Base-by-base conservation (phyloP, 1,284 basidiomycete genomes). In the Cutaneotrichosporon cyanovorans region DNA sequence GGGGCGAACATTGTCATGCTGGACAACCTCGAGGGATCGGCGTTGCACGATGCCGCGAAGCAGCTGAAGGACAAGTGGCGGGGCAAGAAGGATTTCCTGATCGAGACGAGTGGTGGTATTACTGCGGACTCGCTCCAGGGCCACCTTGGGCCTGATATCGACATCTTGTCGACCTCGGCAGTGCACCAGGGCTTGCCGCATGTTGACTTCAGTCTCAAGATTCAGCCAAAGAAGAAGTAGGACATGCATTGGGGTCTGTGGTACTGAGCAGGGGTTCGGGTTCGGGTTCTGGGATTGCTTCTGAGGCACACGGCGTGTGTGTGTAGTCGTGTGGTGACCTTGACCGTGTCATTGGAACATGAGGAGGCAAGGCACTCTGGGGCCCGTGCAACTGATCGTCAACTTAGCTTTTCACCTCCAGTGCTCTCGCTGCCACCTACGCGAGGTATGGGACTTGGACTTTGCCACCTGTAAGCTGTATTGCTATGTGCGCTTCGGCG, bases 1-100 rank as follows among this genome's bases (percentile, higher is more conserved):
- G 93, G 93, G 4, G 93, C 92, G 22, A 92, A 99, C 72, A 84
- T 98, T 41, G 78, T 99, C 65, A 98, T 99, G 93, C 80, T 99
- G 18, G 95, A 99, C 66, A 96, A 96, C 66, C 85, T 96, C 40
- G 83, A 86, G 58, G 89, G 88, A 5, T 73, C 76, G 3, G 78
- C 83, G 57, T 75, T 96, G 37, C 77, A 80, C 8, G 73, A 69
- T 25, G 81, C 84, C 6, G 85, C 88, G 5, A 76, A 75, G 44
- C 76, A 76, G 31, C 70, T 96, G 60, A 87, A 82, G 69, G 78
- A 82, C 58, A 61, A 65, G 37, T 69, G 65, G 56, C 72, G 66
- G 14, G 85, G 83, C 11, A 79, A 85, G 72, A 51, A 58, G 50
- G 85, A 84, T 62, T 95, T 92, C 68, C 66, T 87, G 62, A 79